Base-by-base conservation (phyloP, 2,329 filamentous ascomycete species). In the Zopfia rhizophila region DNA sequence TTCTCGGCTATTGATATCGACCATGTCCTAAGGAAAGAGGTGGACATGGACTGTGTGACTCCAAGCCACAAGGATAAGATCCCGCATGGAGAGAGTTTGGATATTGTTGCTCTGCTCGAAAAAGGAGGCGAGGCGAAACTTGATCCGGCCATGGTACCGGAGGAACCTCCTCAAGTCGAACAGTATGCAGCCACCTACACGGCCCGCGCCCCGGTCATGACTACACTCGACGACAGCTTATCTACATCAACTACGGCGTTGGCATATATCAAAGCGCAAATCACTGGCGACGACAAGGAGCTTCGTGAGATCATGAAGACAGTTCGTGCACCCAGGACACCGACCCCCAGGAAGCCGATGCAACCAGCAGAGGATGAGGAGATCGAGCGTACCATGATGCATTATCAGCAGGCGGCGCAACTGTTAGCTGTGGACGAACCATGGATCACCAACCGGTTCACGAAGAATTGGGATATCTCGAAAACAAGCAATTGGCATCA, bases 1-100 rank as follows among this genome's bases (percentile, higher is more conserved):
- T 99, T 99, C 74, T 95, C 90, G 1, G 93, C 94, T 3, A 85
- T 99, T 5, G 94, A 99, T 65, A 90, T 99, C 56, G 94, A 99
- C 65, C 87, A 91, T 60, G 92, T 99, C 3, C 79, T 99, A n/a
- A 84, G 94, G 38, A 99, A 99, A 69, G 94, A 99, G 72, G 95
- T 99, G 3, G 89, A 99, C 69, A 96, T 99, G 90, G 89, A 96
- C 65, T 99, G 94, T 68, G 75, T 97, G 30, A 99, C 94, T 0
- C 94, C 94, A 1, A 94, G 89, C 30, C 89, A 99, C 70, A 82
- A 82, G 0, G 80, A 82, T 0, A 80, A 87, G 21, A 97, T 99
- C 29, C 81, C 89, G 0, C 88, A 86, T 2, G 94, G 95, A 24
- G 92, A 97, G 73, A 91, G 85, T 50, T 72, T 99, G 7, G 92